These are phyloP conservation scores for Candida succiphila DNA, from an alignment of 805 yeast genomes.

Conservation along the genomic window DNA sequence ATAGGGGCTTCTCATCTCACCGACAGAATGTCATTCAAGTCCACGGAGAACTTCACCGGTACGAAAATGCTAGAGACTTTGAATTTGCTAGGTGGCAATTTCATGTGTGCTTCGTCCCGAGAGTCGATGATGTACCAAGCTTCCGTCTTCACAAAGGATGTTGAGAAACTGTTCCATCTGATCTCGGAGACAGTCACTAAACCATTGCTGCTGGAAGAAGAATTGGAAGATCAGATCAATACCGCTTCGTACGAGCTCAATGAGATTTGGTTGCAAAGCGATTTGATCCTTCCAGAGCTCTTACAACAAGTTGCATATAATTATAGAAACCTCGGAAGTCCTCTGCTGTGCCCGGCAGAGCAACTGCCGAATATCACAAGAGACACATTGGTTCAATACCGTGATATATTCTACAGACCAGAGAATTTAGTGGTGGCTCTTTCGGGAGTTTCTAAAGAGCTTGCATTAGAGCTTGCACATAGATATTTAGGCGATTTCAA, in stretches of 20 bases:
- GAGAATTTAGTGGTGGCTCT: conserved; percentile 77
- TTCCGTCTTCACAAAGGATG: conserved; percentile 81
- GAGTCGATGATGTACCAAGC: conserved; percentile 93
- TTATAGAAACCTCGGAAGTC: conserved; percentile 71
- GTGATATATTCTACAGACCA: conserved; percentile 62
- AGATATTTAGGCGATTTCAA: conserved; percentile 57
- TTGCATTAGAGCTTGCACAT: conserved; percentile 55
- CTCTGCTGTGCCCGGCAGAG: conserved; percentile 73
- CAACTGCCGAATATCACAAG: conserved; percentile 45
- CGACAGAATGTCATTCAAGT: conserved; percentile 80
- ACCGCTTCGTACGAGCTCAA: conserved; percentile 75
- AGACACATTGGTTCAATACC: conserved; percentile 44
- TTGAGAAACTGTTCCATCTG: conserved; percentile 66
- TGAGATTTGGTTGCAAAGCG: conserved; percentile 78
- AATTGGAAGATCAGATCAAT: conserved; percentile 60
- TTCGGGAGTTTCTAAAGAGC: conserved; percentile 69
- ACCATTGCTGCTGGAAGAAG: conserved; percentile 62
- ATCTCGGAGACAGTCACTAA: conserved; percentile 68
- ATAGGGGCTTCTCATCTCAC: conserved; percentile 76
- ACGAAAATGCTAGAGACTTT: conserved; percentile 64
- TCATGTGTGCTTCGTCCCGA: conserved; percentile 85
- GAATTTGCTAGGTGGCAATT: conserved; percentile 84
- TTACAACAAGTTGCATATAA: conserved; percentile 75
- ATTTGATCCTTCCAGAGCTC: conserved; percentile 80
- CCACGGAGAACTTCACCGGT: conserved; percentile 50